Base-by-base conservation (phyloP, 2,329 filamentous ascomycete species). In the Colletotrichum sp. region DNA sequence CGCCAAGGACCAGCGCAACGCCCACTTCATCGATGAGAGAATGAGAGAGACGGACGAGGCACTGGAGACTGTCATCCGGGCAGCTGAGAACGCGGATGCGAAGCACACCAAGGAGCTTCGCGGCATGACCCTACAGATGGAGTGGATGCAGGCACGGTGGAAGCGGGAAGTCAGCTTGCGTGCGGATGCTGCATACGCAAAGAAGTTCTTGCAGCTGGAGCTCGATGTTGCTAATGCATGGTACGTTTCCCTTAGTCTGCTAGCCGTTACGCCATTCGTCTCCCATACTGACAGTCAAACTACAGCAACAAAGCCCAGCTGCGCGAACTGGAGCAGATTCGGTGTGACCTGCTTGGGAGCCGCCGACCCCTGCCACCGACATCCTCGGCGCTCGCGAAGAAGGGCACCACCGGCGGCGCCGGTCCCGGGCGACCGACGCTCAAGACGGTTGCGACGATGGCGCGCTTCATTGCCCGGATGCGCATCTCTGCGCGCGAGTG, bases 301-400 rank as follows among this genome's bases (percentile, higher is more conserved):
- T 72, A 83, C 84, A 98, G 97, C 87, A 99, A 98, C 87, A 94
- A 96, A 84, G 94, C 95, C 76, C 95, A 98, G 83, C 92, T 98
- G 75, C 92, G 93, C 68, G 94, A 98, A 82, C 93, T 98, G 77
- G 91, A 94, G 79, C 91, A 94, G 79, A 98, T 98, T 88, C 95
- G 85, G 78, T 84, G 83, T 77, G 83, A 85, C 68, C 79, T 86
- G 64, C 83, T 86, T 58, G 83, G 84, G 77, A 84, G 81, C 80
- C 84, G 85, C 76, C 83, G 83, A 67, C 77, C 84, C 58, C 82
- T 84, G 69, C 70, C 81, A 60, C 78, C 82, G 71, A 79, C 85
- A 58, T 78, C 79, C 30, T 75, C 81, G 71, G 65, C 78, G 68
- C 56, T 58, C 10, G 75, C 70, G 71, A 71, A 73, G 65, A 65